Evolutionary conservation across 1,284 basidiomycete genomes (phyloP).

Genomic region (Phellinidium pouzarii): DNA sequence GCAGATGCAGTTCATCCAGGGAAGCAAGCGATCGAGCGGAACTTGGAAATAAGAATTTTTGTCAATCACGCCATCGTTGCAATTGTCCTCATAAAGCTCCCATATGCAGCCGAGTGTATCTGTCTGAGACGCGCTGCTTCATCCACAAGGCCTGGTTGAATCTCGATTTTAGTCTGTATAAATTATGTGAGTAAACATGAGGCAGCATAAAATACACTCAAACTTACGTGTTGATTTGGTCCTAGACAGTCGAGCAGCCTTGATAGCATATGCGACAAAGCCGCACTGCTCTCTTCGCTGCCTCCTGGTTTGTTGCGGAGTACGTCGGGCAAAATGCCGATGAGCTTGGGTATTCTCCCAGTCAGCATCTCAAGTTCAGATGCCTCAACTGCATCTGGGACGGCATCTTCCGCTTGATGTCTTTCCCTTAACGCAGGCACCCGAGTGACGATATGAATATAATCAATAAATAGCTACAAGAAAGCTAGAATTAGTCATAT

Average conservation of each 20-base stretch:
- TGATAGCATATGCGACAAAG: conserved; percentile 67
- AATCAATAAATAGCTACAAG: conserved; percentile 16
- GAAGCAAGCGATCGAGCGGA: no score
- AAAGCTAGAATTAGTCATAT: conserved; percentile 6
- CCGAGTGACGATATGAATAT: conserved; percentile 7
- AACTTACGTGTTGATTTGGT: conserved; percentile 17
- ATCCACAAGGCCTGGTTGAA: conserved; percentile 37
- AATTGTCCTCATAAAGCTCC: conserved; percentile 18
- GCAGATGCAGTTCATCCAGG: no score
- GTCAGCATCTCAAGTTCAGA: conserved; percentile 56
- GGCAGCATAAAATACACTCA: not conserved
- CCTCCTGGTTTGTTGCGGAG: conserved; percentile 48
- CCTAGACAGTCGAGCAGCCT: conserved; percentile 56
- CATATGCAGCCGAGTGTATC: conserved; percentile 39
- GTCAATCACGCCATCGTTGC: conserved; percentile 12
- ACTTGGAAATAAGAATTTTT: not conserved
- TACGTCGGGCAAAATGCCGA: conserved; percentile 66
- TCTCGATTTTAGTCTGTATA: conserved; percentile 32
- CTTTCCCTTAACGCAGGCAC: conserved; percentile 45
- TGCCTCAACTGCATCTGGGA: conserved; percentile 40
- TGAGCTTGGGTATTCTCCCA: conserved; percentile 56
- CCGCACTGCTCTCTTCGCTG: conserved; percentile 49
- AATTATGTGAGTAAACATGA: conserved; percentile 1
- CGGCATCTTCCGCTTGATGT: conserved; percentile 35
- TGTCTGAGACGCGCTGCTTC: conserved; percentile 47